Percentiles rank a stretch among this genome's conserved stretches.
Conservation (phyloP, 2,329 filamentous ascomycete species). For the Xylaria sp. region DNA sequence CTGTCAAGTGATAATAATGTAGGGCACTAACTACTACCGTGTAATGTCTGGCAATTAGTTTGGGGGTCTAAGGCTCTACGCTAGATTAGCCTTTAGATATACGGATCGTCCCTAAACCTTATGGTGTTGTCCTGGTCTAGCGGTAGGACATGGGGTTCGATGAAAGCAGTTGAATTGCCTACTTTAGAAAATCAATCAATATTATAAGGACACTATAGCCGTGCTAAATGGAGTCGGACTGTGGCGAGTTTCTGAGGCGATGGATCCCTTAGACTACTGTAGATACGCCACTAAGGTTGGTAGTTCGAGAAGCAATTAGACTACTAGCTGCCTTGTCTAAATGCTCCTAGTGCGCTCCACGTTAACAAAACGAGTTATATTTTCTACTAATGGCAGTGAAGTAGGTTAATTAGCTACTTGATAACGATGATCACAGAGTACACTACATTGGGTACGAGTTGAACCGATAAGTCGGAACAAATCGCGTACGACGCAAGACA, state of each 20-base stretch:
- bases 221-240: background rate
- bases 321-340: background rate
- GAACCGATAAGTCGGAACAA: background rate
- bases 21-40: background rate
- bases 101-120: constrained; percentile 13
- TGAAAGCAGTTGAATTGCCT: background rate
- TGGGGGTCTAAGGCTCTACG: background rate
- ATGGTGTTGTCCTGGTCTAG: background rate
- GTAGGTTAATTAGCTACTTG: background rate
- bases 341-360: background rate
- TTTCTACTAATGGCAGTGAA: background rate
- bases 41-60: background rate
- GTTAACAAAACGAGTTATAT: background rate
- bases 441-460: background rate
- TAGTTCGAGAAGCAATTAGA: constrained; percentile 2
- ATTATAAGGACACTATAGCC: background rate
- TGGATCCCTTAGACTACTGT: background rate
- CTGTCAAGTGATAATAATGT: constrained; percentile 1
- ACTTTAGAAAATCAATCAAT: background rate
- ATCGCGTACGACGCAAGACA: background rate
- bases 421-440: constrained; percentile 2
- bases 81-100: constrained; percentile 9
- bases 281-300: background rate
- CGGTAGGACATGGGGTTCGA: background rate
- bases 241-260: background rate